phyloP scores from a whole-genome alignment of 371 early-diverging fungal genomes.

The Gilbertella persicaria region DNA sequence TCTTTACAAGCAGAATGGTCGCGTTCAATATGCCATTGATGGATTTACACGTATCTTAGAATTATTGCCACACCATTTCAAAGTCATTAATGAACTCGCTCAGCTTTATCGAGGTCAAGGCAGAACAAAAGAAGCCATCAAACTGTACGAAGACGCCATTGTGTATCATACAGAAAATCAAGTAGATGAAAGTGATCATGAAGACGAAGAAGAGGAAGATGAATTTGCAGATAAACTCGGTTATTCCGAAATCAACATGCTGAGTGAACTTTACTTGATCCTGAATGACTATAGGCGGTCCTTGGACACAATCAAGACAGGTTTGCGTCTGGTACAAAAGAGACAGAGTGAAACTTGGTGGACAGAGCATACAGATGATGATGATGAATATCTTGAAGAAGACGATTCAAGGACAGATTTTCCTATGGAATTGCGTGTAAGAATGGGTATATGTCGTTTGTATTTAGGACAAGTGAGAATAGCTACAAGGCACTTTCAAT shows the following conservation, averaged over 20 bases:
- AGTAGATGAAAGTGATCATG: slow-evolving; percentile 28
- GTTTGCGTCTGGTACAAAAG: slow-evolving; percentile 69
- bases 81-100: slow-evolving; percentile 59
- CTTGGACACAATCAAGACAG: slow-evolving; percentile 69
- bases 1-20: slow-evolving; percentile 52
- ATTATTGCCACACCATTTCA: slow-evolving; percentile 54
- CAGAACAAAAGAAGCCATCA: slow-evolving; percentile 53
- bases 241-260: slow-evolving; percentile 81
- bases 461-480: slow-evolving; percentile 66
- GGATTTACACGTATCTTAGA: slow-evolving; percentile 55
- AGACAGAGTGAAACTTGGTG: slow-evolving; percentile 68
- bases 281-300: slow-evolving; percentile 73
- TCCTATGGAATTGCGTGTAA: slow-evolving; percentile 82
- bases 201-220: slow-evolving; percentile 34
- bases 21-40: slow-evolving; percentile 49
- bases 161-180: slow-evolving; percentile 36
- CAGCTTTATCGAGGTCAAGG: slow-evolving; percentile 48
- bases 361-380: slow-evolving; percentile 51
- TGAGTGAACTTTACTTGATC: slow-evolving; percentile 83
- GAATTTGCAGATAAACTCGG: slow-evolving; percentile 53
- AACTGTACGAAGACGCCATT: slow-evolving; percentile 54
- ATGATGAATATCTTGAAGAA: slow-evolving; percentile 54
- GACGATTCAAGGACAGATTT: slow-evolving; percentile 48
- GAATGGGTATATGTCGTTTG: slow-evolving; percentile 83
- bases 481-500: slow-evolving; percentile 73